Evolutionary conservation across 2,329 filamentous ascomycete species (phyloP), one percentile per base, ranked within the genome.

Genomic region (Aaosphaeria arxii): DNA sequence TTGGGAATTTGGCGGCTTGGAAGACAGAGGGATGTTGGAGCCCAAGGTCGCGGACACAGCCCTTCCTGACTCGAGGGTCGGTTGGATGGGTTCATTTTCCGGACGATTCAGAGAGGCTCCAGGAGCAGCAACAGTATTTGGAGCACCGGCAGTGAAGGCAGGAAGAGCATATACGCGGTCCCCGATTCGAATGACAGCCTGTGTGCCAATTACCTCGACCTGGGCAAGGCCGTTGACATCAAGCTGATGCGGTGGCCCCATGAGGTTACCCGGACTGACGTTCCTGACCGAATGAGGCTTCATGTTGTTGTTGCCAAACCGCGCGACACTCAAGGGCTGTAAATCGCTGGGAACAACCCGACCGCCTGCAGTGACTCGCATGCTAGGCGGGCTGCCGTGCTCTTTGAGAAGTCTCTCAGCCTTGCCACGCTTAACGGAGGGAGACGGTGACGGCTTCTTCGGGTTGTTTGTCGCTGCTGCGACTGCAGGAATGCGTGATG

Each of bases 301-400:
- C 55, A 62, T 59, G 42, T 54, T 57, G 50, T 57, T 65, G 58
- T 66, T 62, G 30, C 54, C 57, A 49, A 62, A 66, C 46, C 64
- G 61, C 17, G 61, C 51, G 45, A 57, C 62, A 40, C 56, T 55
- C 29, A 71, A 53, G n/a, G 61, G 63, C 40, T 61, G 61, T 43
- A 70, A 58, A 49, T 71, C 76, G 44, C 70, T 76, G 11, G 76
- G 75, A n/a, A 79, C 76, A 51, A 79, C 73, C 13, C 75, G 72
- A n/a, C 76, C 76, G 36, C 76, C 76, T 51, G 76, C 76, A 43
- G 76, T 79, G 40, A 79, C 76, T 48, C 76, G 73, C 47, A 78
- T 63, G 48, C 76, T 74, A 24, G 73, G 74, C 33, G 76, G 76
- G 35, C 76, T 78, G 46, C 76, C 76, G 64, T 79, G 76, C 51